Evolutionary conservation across 345 rosid genomes (phyloP).

Genomic region (Eucalyptus guilfoylei): DNA sequence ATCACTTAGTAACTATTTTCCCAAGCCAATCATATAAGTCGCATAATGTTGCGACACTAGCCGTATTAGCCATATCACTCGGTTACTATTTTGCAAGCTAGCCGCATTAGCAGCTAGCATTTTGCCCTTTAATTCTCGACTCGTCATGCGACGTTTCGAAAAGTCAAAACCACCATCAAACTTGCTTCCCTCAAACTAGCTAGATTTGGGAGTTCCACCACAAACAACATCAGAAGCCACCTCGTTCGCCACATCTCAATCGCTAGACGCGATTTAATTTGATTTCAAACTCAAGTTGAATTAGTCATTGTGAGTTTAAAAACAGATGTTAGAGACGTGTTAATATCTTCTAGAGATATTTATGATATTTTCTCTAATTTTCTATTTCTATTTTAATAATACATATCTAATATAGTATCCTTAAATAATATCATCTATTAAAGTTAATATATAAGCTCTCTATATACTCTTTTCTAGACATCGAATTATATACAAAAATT

Average conservation of each 20-base stretch:
- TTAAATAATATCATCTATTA: no score
- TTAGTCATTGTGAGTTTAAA: neutral
- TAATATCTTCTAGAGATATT: neutral
- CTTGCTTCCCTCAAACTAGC: neutral
- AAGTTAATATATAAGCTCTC: neutral
- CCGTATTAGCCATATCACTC: neutral
- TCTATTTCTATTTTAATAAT: no score
- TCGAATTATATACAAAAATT: neutral
- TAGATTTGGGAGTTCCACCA: neutral
- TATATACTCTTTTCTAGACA: neutral
- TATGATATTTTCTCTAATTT: neutral
- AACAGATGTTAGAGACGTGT: neutral
- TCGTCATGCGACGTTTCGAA: fast-evolving
- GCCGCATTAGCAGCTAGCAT: neutral
- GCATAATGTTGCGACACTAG: no score
- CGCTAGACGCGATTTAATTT: fast-evolving
- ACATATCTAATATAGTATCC: neutral
- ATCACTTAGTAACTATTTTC: no score
- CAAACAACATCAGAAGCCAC: neutral
- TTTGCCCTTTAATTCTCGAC: neutral
- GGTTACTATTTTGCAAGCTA: neutral
- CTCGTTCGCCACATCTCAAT: neutral
- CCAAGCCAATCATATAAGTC: no score
- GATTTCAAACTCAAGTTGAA: neutral
- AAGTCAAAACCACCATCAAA: neutral